Conservation (phyloP, 352 stramenopile genomes). For the Phytopythium chamaehyphon region DNA sequence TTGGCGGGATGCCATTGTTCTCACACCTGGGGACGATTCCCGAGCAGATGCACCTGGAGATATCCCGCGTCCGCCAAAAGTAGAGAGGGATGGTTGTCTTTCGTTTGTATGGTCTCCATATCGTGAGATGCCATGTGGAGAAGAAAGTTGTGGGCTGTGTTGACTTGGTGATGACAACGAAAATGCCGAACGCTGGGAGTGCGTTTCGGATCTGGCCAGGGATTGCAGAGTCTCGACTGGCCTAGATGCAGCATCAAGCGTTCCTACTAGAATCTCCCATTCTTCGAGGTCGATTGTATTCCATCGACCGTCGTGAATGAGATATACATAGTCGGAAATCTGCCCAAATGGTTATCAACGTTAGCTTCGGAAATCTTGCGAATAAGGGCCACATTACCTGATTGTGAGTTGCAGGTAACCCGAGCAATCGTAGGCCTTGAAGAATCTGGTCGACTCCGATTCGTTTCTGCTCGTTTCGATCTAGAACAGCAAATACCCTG, state of each 20-base stretch:
- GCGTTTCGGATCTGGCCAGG: not conserved
- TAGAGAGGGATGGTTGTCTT: not conserved
- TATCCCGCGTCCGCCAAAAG: no score
- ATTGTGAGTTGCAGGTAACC: conserved; percentile 57
- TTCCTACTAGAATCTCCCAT: conserved; percentile 64
- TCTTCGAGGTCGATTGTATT: conserved; percentile 58
- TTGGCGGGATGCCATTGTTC: no score
- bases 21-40: not conserved
- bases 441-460: conserved; percentile 58
- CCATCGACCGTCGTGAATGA: conserved; percentile 58
- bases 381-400: conserved; percentile 30
- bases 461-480: conserved; percentile 33
- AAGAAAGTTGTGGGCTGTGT: not conserved
- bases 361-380: no score
- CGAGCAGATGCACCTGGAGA: not conserved
- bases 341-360: conserved; percentile 8
- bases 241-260: conserved; percentile 54
- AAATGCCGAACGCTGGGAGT: conserved; percentile 5
- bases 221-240: conserved; percentile 10
- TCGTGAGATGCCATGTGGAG: not conserved
- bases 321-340: conserved; percentile 71
- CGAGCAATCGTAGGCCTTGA: conserved; percentile 44
- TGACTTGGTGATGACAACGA: conserved; percentile 9
- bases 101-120: not conserved
- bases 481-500: conserved; percentile 50